phyloP scores from a whole-genome alignment of 805 yeast genomes.

The Wickerhamomyces hampshirensis region DNA sequence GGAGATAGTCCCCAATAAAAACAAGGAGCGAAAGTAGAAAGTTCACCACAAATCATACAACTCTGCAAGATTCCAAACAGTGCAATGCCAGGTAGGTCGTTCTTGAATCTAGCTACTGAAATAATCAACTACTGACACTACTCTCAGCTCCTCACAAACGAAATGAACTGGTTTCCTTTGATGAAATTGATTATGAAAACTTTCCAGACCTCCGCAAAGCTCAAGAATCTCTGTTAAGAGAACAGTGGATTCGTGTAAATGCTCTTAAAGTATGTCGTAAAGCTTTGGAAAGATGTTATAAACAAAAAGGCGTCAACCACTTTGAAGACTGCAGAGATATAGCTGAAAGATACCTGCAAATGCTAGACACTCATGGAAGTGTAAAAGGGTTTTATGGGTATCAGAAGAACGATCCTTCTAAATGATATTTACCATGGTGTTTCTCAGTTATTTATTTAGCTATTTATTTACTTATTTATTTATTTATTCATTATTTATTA shows the following conservation, averaged over 20 bases:
- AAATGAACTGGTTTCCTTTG: constrained; percentile 76
- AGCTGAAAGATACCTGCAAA: constrained; percentile 68
- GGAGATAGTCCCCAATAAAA: no score
- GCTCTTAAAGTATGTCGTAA: constrained; percentile 65
- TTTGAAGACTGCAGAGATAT: constrained; percentile 77
- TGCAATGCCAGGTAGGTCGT: no score
- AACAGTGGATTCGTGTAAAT: constrained; percentile 70
- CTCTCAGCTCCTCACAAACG: constrained; percentile 34
- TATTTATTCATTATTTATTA: neutral
- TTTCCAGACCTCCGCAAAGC: constrained; percentile 59
- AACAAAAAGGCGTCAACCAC: constrained; percentile 58
- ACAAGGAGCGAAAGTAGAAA: no score
- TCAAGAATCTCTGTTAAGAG: constrained; percentile 73
- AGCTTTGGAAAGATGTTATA: constrained; percentile 70
- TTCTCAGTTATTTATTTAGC: constrained; percentile 3
- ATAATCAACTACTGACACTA: constrained; percentile 2
- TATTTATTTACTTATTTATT: constrained; percentile 4
- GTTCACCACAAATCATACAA: no score
- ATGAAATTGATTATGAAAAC: constrained; percentile 73
- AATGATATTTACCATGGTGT: constrained; percentile 38
- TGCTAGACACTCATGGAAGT: constrained; percentile 60
- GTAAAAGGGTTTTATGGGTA: constrained; percentile 76
- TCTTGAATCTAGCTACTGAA: neutral
- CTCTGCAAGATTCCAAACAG: no score
- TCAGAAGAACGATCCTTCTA: constrained; percentile 83